These are phyloP conservation scores for Saururus chinensis DNA, from an alignment of 164 flowering plant species.

Conservation along the genomic window DNA sequence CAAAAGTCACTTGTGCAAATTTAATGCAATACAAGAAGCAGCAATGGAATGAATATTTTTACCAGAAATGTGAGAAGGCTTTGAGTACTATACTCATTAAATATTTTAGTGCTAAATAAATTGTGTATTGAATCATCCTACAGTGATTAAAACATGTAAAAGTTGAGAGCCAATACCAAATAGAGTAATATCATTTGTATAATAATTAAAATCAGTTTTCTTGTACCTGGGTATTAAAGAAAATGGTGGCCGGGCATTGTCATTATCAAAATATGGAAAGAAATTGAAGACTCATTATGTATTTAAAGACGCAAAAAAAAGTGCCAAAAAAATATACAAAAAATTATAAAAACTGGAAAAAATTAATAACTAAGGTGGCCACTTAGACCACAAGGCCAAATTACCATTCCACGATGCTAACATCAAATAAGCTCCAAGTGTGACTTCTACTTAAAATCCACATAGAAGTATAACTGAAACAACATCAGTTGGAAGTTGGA, in stretches of 20 bases:
- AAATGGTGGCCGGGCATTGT: conserved; percentile 69
- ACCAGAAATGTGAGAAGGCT: conserved; percentile 90
- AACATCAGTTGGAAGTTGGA: background rate
- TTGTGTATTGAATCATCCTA: conserved; percentile 99
- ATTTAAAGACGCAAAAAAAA: too few relatives aligned
- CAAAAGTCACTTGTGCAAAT: too few relatives aligned
- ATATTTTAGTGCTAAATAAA: conserved; percentile 92
- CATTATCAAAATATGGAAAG: background rate
- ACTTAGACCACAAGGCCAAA: too few relatives aligned
- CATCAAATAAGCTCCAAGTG: background rate
- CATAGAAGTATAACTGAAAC: background rate
- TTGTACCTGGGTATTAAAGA: conserved; percentile 92
- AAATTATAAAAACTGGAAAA: background rate
- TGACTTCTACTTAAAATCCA: background rate
- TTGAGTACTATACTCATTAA: conserved; percentile 91
- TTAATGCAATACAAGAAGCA: too few relatives aligned
- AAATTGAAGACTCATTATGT: background rate
- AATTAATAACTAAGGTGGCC: too few relatives aligned
- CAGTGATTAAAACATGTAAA: conserved; percentile 8
- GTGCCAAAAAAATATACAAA: background rate
- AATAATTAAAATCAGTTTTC: background rate
- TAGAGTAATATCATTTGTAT: background rate
- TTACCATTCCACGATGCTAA: background rate
- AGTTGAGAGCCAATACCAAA: background rate
- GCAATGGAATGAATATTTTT: conserved; percentile 8